phyloP scores from a whole-genome alignment of 2,329 filamentous ascomycete species.

The Cercospora canescens region DNA sequence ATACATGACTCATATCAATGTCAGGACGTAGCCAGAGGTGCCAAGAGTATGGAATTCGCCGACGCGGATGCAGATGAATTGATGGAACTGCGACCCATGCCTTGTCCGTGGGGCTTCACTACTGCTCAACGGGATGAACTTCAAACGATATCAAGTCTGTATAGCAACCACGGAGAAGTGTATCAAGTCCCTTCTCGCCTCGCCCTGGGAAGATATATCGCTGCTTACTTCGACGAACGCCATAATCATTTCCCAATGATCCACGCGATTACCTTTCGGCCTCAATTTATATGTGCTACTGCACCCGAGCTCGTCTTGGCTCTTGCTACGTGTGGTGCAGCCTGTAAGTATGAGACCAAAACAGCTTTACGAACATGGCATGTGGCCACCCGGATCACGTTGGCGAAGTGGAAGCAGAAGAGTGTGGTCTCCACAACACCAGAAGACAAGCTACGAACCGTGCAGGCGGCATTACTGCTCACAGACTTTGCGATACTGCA shows the following conservation, averaged over 20 bases:
- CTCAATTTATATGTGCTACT: neutral
- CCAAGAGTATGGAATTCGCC: neutral
- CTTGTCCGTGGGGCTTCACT: conserved; percentile 4
- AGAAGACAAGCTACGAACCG: neutral
- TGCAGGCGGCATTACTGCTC: conserved; percentile 7
- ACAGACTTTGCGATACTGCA: neutral
- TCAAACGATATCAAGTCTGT: neutral
- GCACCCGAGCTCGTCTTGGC: conserved; percentile 8
- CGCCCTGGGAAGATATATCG: conserved; percentile 1
- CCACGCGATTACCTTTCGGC: conserved; percentile 1
- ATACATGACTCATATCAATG: neutral
- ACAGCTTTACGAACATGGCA: neutral
- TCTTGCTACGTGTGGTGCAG: conserved; percentile 3
- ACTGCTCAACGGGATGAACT: neutral
- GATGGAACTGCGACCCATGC: conserved; percentile 1
- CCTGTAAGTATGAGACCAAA: conserved; percentile 3
- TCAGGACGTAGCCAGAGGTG: neutral
- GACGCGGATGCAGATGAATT: conserved; percentile 8
- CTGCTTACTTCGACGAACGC: conserved; percentile 9
- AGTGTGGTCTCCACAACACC: neutral
- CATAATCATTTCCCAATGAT: conserved; percentile 7
- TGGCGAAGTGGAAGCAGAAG: neutral
- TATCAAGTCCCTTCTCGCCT: neutral
- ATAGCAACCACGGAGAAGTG: neutral
- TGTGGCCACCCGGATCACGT: neutral